Base-by-base conservation (phyloP, 2,329 filamentous ascomycete genomes). In the Cladosporium sp. region DNA sequence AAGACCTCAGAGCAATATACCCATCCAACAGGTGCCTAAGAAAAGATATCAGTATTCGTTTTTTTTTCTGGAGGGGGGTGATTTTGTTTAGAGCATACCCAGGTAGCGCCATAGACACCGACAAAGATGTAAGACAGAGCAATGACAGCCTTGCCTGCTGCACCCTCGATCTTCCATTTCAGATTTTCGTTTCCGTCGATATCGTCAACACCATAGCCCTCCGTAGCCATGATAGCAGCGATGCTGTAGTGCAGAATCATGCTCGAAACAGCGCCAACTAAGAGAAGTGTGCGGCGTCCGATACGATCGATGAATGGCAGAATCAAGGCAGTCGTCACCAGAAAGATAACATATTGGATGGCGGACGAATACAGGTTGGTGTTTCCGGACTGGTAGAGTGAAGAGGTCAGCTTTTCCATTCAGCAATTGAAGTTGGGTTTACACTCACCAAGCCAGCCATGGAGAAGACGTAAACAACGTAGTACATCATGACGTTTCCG, bases 341-440 rank as follows among this genome's bases (percentile, higher is more conserved):
- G 86, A 65, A 90, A 91, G 72, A 92, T 87, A 57, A 90, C 76
- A 64, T 86, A 88, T 62, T 87, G 82, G 54, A 88, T 87, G 4
- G 80, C 81, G 18, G 83, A 85, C 6, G 84, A 78, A 30, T 86
- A 67, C 4, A 88, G 74, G 38, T 80, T 77, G 43, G 76, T 76
- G 57, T 80, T 73, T 2, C 60, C 60, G 1, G 51, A 51, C 36
- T 38, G 19, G 19, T 22, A 12, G 9, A 9, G 5, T 16, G 18
- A n/a, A n/a, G 32, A 35, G 32, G n/a, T 16, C 32, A 18, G 8
- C 4, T n/a, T 33, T 3, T 35, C 15, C 4, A 15, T 7, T n/a
- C 1, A 2, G 5, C 12, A 15, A 35, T n/a, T n/a, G 9, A 27
- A 27, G 22, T 27, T 4, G 8, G 16, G 15, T 7, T 33, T 13